A percentile compares a stretch with the other conserved stretches of the same genome.
Conservation (phyloP, 257 asterid genomes). For the Nicotiana obtusifolia region DNA sequence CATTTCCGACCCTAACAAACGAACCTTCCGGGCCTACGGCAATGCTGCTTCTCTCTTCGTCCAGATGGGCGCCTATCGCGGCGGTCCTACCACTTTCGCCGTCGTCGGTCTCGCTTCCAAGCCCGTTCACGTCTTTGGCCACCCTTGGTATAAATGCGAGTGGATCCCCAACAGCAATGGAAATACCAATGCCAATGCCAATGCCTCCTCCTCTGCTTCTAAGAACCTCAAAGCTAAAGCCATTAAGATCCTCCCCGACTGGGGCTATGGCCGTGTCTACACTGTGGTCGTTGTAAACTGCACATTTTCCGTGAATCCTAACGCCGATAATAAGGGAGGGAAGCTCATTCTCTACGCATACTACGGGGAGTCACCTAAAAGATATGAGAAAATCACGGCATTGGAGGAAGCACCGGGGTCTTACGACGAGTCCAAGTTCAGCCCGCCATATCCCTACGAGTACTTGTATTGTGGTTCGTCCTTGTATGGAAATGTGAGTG, state of each 20-base stretch:
- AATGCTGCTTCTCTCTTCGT: constrained; percentile 74
- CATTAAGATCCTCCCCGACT: constrained; percentile 30
- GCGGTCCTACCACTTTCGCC: constrained; percentile 70
- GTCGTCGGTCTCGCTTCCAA: constrained; percentile 74
- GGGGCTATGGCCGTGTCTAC: constrained; percentile 87
- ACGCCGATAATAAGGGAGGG: constrained; percentile 36
- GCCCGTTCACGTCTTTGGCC: constrained; percentile 66
- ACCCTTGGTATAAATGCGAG: constrained; percentile 71
- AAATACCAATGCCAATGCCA: not conserved
- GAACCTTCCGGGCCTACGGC: constrained; percentile 58
- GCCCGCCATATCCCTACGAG: constrained; percentile 37
- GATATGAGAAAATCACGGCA: constrained; percentile 41
- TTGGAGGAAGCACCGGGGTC: constrained; percentile 34
- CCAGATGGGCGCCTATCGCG: constrained; percentile 89
- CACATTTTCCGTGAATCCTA: constrained; percentile 37
- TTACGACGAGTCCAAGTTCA: constrained; percentile 27
- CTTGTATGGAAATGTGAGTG: constrained; percentile 57
- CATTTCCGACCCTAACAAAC: constrained; percentile 23
- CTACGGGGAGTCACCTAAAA: constrained; percentile 29
- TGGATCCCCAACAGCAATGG: constrained; percentile 47
- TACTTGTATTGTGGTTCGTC: constrained; percentile 71
- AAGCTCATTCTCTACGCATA: constrained; percentile 42
- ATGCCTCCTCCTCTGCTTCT: not conserved
- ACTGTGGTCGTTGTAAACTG: constrained; percentile 76
- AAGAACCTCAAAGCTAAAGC: constrained; percentile 22